Evolutionary conservation across 2,329 filamentous ascomycete genomes (phyloP), one percentile per base, ranked within the genome.

Genomic region (Colletotrichum orbiculare): DNA sequence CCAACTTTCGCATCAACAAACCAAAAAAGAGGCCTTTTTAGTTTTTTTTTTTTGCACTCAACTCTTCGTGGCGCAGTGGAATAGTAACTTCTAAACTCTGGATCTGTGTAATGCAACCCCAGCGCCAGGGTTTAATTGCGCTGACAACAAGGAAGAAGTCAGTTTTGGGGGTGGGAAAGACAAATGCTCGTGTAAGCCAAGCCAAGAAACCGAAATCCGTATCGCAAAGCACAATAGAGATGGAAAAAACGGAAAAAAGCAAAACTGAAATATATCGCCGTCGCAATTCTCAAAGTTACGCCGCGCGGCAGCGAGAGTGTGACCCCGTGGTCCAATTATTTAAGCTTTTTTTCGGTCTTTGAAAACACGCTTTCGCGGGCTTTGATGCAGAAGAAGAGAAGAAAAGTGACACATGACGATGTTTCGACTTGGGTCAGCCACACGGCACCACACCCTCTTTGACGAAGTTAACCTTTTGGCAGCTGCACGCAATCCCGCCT

Each of bases 291-390:
- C 13, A 25, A 25, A 25, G 57, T 65, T 25, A 25, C 62, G 25
- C 25, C 25, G 25, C 25, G 25, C 25, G 43, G n/a, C 25, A 54
- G 57, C 38, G 42, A 15, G 15, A 45, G 34, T 37, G 46, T 50
- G 39, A n/a, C 45, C 41, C 17, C 35, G 34, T 54, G 38, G 47
- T 25, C 25, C 47, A 59, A 57, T 48, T 33, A 42, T 62, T 65
- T 65, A 61, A 61, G 50, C 57, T 65, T 65, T 62, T 65, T 65
- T 62, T 57, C 62, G 62, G 62, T 38, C 11, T 65, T 65, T 65
- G 62, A 57, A 60, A 25, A 62, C 38, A 65, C 52, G 52, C 58
- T 62, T 60, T 65, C 37, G 10, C 58, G 62, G 62, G 58, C 58
- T 62, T 65, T 65, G 62, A 65, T 56, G 52, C 25, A 25, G 25